Conservation (phyloP, 2,329 filamentous ascomycete species). For the Paramyrothecium roridum region DNA sequence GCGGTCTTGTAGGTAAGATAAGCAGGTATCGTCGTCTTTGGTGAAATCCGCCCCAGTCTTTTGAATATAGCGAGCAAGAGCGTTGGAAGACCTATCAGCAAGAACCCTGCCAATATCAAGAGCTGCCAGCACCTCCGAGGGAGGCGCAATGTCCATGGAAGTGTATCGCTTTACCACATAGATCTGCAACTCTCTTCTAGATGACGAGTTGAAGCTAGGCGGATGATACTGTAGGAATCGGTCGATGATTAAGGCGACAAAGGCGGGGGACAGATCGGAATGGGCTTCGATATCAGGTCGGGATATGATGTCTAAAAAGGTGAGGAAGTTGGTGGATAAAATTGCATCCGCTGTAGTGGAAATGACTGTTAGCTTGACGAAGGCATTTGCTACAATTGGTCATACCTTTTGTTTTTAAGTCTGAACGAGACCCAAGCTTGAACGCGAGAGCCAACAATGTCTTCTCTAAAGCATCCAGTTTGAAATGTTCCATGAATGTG, state of each 20-base stretch:
- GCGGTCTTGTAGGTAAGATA: constrained; percentile 49
- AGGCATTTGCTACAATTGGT: constrained; percentile 22
- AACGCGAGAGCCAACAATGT: constrained; percentile 85
- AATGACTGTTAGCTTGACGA: constrained; percentile 17
- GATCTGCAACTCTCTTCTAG: constrained; percentile 65
- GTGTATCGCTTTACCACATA: constrained; percentile 68
- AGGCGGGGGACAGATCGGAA: constrained; percentile 63
- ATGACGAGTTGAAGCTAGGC: constrained; percentile 76
- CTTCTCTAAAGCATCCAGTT: constrained; percentile 84
- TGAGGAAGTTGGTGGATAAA: constrained; percentile 72
- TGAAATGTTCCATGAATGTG: constrained; percentile 94
- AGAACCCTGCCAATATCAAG: constrained; percentile 67
- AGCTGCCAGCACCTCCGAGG: constrained; percentile 66
- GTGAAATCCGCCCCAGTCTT: constrained; percentile 73
- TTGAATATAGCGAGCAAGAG: constrained; percentile 67
- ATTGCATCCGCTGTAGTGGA: constrained; percentile 74
- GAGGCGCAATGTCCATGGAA: constrained; percentile 60
- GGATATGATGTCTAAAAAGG: constrained; percentile 75
- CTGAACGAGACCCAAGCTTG: constrained; percentile 74
- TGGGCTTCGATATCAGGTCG: constrained; percentile 60
- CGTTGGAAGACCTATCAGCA: constrained; percentile 52
- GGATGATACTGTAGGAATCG: constrained; percentile 85
- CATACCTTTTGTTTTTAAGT: constrained; percentile 85
- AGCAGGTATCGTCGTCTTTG: constrained; percentile 66
- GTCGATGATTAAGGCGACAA: constrained; percentile 78